These are phyloP conservation scores for Saturnispora besseyi DNA, from an alignment of 805 yeast genomes.

Conservation along the genomic window DNA sequence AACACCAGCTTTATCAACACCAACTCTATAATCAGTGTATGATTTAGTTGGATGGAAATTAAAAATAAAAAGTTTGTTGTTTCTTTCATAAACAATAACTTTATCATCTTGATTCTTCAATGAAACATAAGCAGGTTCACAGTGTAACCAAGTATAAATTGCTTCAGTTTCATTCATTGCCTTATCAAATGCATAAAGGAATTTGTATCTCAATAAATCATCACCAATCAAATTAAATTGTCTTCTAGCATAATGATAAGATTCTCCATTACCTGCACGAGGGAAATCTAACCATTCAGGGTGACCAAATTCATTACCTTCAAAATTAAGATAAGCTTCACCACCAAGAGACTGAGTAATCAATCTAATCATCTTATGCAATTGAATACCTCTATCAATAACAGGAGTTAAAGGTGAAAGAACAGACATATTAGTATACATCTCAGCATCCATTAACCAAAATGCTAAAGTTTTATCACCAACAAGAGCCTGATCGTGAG, in stretches of 20 bases:
- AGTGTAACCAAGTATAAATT: constrained; percentile 59
- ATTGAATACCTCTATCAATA: constrained; percentile 80
- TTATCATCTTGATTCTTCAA: constrained; percentile 85
- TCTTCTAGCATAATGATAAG: constrained; percentile 90
- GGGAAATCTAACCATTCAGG: constrained; percentile 99
- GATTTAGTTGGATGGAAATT: constrained; percentile 85
- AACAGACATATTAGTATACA: constrained; percentile 92
- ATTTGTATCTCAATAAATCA: constrained; percentile 68
- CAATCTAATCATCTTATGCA: constrained; percentile 86
- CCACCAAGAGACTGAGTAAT: constrained; percentile 91
- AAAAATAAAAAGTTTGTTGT: constrained; percentile 74
- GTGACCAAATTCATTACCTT: constrained; percentile 97
- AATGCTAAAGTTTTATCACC: constrained; percentile 96
- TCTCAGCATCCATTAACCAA: constrained; percentile 97
- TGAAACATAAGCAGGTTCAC: constrained; percentile 73
- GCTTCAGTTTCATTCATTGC: constrained; percentile 76
- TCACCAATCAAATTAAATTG: constrained; percentile 87
- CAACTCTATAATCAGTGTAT: constrained; percentile 78
- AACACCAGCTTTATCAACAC: constrained; percentile 73
- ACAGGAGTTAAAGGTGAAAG: constrained; percentile 65
- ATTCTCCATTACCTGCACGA: constrained; percentile 75
- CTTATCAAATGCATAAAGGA: constrained; percentile 70
- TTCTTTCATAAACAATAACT: constrained; percentile 81
- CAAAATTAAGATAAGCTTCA: constrained; percentile 91
- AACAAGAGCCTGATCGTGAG: constrained; percentile 95